Percentiles rank a stretch among this genome's conserved stretches.
Conservation (phyloP, 495 filamentous ascomycete genomes). For the Podospora fimiseda region DNA sequence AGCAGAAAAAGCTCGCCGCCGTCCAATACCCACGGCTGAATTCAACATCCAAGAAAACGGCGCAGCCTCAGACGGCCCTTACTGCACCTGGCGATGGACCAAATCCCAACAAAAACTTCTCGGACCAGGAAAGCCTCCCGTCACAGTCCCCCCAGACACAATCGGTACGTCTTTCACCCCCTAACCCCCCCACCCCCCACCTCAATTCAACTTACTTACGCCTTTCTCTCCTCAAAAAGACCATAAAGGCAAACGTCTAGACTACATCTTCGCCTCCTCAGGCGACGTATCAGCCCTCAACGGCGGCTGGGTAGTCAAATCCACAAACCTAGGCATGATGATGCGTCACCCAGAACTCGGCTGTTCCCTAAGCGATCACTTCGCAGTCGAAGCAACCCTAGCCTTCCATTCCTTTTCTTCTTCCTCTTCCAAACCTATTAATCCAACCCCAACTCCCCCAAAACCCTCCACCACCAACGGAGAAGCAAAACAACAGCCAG, state of each 20-base stretch:
- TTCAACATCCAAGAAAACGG: conserved; percentile 77
- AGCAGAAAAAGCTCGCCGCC: conserved; percentile 51
- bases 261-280: conserved; percentile 73
- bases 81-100: conserved; percentile 93
- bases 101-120: conserved; percentile 56
- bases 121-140: conserved; percentile 32
- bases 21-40: conserved; percentile 58
- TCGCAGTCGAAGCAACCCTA: conserved; percentile 70
- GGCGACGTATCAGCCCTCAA: conserved; percentile 21
- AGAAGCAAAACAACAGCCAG: background rate
- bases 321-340: conserved; percentile 70
- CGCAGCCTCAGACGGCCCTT: conserved; percentile 74
- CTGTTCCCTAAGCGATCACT: conserved; percentile 90
- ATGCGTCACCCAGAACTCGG: conserved; percentile 71
- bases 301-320: conserved; percentile 59
- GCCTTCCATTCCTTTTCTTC: conserved; percentile 28
- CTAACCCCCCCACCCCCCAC: background rate
- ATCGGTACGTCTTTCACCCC: conserved; percentile 9
- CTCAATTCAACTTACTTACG: too few relatives aligned
- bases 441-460: conserved; percentile 1
- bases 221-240: conserved; percentile 40
- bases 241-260: conserved; percentile 74
- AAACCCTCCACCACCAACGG: too few relatives aligned
- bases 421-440: background rate
- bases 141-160: conserved; percentile 51